phyloP scores from a whole-genome alignment of 2,329 filamentous ascomycete species.

The Exophiala alcalophila region DNA sequence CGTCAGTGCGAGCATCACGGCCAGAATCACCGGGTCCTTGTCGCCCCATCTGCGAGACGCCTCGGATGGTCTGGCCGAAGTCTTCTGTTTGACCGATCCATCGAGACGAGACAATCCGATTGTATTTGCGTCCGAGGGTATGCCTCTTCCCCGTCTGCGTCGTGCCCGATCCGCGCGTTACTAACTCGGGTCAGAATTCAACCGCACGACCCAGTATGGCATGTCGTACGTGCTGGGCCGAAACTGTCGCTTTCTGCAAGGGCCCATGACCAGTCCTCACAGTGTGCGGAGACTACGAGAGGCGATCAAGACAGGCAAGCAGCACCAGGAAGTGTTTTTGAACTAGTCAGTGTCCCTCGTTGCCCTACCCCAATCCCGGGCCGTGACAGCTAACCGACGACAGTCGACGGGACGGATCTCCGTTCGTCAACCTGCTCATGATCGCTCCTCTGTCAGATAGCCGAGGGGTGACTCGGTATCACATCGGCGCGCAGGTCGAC shows the following conservation, averaged over 20 bases:
- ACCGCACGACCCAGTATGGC: slow-evolving; percentile 71
- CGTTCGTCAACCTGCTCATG: slow-evolving; percentile 75
- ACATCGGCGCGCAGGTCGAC: slow-evolving; percentile 70
- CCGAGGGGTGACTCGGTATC: slow-evolving; percentile 64
- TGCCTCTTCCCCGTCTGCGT: slow-evolving; percentile 10
- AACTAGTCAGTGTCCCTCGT: slow-evolving; percentile 66
- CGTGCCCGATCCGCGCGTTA: neutral
- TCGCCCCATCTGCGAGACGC: slow-evolving; percentile 62
- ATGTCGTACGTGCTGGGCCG: slow-evolving; percentile 70
- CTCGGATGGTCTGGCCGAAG: slow-evolving; percentile 72
- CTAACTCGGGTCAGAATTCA: slow-evolving; percentile 56
- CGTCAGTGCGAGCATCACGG: slow-evolving; percentile 66
- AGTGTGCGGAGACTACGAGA: slow-evolving; percentile 62
- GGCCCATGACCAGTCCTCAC: slow-evolving; percentile 64
- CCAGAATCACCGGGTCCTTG: slow-evolving; percentile 65
- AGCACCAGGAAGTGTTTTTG: slow-evolving; percentile 70
- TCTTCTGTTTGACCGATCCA: slow-evolving; percentile 74
- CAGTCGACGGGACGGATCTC: slow-evolving; percentile 68
- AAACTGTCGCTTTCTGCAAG: slow-evolving; percentile 76
- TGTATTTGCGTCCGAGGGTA: slow-evolving; percentile 72
- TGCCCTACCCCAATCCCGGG: no score
- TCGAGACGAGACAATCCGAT: slow-evolving; percentile 71
- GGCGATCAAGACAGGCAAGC: slow-evolving; percentile 60
- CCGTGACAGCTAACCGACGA: slow-evolving; percentile 6
- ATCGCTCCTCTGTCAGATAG: slow-evolving; percentile 69